Conservation (phyloP, 2,329 filamentous ascomycete genomes). For the Fusarium devonianum region DNA sequence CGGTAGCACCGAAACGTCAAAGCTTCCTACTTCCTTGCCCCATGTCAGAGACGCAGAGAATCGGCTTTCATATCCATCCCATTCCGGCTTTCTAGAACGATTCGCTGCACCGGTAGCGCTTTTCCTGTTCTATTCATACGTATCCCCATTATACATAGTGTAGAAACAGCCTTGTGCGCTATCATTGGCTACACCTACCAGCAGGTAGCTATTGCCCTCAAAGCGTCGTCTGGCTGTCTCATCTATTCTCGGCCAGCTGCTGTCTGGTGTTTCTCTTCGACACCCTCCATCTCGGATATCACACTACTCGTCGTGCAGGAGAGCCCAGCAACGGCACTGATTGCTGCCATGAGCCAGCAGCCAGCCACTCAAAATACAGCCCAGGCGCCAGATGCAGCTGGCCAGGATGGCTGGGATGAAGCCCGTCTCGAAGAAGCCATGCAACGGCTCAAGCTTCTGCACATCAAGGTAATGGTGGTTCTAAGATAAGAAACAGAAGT, state of each 20-base stretch:
- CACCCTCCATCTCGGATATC: conserved; percentile 16
- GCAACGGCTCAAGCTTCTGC: conserved; percentile 60
- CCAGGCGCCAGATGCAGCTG: conserved; percentile 31
- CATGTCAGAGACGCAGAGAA: conserved; percentile 31
- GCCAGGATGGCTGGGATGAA: conserved; percentile 54
- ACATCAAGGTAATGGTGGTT: conserved; percentile 56
- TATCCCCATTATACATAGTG: too few relatives aligned
- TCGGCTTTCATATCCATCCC: conserved; percentile 13
- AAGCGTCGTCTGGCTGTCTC: conserved; percentile 13
- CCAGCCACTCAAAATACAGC: conserved; percentile 26
- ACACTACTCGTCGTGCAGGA: conserved; percentile 3
- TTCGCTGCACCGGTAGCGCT: conserved; percentile 23
- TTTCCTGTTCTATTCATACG: too few relatives aligned
- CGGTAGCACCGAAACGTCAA: conserved; percentile 34
- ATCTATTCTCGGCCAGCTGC: conserved; percentile 14
- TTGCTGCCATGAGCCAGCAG: conserved; percentile 34
- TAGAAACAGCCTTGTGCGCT: too few relatives aligned
- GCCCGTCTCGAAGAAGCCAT: conserved; percentile 58
- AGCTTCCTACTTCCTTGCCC: conserved; percentile 36
- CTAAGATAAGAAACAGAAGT: conserved; percentile 16
- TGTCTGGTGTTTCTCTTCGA: conserved; percentile 26
- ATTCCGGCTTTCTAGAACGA: conserved; percentile 34
- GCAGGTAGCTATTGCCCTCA: conserved; percentile 8
- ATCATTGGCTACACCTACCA: too few relatives aligned
- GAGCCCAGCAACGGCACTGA: conserved; percentile 9